Evolutionary conservation across 345 rosid species (phyloP).

Genomic region (Pseudoturritis turrita): DNA sequence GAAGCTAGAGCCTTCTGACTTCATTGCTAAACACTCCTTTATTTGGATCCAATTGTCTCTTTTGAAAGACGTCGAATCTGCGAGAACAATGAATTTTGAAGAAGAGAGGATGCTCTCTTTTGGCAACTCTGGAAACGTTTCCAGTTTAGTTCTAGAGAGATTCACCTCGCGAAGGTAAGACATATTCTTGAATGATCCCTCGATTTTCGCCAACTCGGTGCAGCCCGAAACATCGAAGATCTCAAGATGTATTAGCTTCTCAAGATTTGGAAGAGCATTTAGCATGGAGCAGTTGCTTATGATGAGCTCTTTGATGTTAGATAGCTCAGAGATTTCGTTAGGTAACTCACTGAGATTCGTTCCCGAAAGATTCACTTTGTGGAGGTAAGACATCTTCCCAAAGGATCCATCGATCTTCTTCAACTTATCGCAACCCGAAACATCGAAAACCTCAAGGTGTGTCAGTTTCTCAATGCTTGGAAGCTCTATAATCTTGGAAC

Average conservation of each 20-base stretch:
- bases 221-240: slow-evolving; percentile 24
- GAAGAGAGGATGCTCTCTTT: slow-evolving; percentile 1
- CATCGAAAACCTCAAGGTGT: slow-evolving; percentile 44
- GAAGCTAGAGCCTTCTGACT: not conserved
- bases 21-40: not conserved
- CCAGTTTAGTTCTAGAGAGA: slow-evolving; percentile 41
- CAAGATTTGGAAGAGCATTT: slow-evolving; percentile 3
- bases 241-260: slow-evolving; percentile 13
- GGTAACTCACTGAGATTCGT: slow-evolving; percentile 11
- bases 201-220: not conserved
- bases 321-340: slow-evolving; percentile 1
- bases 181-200: slow-evolving; percentile 35
- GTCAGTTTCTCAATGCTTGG: slow-evolving; percentile 21
- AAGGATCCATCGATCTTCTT: slow-evolving; percentile 17
- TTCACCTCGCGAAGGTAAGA: slow-evolving; percentile 32
- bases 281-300: slow-evolving; percentile 11
- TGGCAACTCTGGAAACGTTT: slow-evolving; percentile 24
- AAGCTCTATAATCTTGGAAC: slow-evolving; percentile 29
- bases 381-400: slow-evolving; percentile 13
- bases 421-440: slow-evolving; percentile 33
- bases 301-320: slow-evolving; percentile 10
- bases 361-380: slow-evolving; percentile 21
- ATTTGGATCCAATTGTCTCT: not conserved
- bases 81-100: slow-evolving; percentile 10
- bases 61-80: not conserved